A percentile compares a stretch with the other conserved stretches of the same genome.
Conservation (phyloP, 208 protist species). For the Blastocrithidia nonstop region DNA sequence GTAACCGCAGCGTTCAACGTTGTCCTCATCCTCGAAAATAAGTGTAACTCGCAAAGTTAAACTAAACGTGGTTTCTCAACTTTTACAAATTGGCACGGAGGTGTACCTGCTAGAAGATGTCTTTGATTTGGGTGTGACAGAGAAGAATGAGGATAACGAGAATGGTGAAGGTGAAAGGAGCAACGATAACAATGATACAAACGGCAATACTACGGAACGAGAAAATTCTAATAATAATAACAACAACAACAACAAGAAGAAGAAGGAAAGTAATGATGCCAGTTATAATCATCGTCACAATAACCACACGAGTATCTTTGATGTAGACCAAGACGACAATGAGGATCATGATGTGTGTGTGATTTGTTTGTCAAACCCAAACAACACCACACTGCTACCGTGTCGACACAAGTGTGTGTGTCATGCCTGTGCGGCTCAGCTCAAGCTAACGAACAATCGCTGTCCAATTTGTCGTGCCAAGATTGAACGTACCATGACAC, state of each 20-base stretch:
- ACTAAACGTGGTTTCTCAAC: slow-evolving; percentile 33
- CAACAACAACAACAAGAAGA: not conserved
- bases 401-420: slow-evolving; percentile 89
- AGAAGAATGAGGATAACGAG: too few species aligned
- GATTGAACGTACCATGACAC: slow-evolving; percentile 57
- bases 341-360: slow-evolving; percentile 51
- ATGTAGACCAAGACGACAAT: slow-evolving; percentile 8
- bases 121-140: slow-evolving; percentile 37
- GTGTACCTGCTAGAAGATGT: slow-evolving; percentile 73
- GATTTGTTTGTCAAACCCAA: slow-evolving; percentile 70
- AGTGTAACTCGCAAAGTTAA: too few species aligned
- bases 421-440: slow-evolving; percentile 59
- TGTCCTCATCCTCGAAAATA: too few species aligned
- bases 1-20: too few species aligned
- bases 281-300: not conserved
- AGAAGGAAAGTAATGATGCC: not conserved
- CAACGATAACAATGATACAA: slow-evolving; percentile 3
- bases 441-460: slow-evolving; percentile 63
- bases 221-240: not conserved
- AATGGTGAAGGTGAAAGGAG: too few species aligned
- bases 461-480: slow-evolving; percentile 81
- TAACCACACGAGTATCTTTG: not conserved
- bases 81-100: slow-evolving; percentile 47
- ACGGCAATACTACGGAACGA: not conserved
- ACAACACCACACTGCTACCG: slow-evolving; percentile 81